Base-by-base conservation (phyloP, 1,139 yeast species). In the Debaryomycetaceae sp. region DNA sequence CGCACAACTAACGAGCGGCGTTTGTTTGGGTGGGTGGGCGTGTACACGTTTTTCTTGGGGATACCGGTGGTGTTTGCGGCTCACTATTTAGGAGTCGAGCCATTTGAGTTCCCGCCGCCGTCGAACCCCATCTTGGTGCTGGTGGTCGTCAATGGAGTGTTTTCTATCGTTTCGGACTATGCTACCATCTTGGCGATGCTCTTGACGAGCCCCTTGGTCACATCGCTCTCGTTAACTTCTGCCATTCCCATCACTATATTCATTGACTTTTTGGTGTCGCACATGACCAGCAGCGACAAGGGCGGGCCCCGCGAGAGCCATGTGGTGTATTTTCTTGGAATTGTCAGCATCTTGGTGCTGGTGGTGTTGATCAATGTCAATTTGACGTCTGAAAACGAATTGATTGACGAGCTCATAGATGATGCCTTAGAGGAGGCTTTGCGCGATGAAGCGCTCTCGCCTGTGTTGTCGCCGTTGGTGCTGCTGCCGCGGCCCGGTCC, bases 211-310 rank as follows among this genome's bases (percentile, higher is more conserved):
- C 80, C 80, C 0, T 56, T 74, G 35, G 65, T 73, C 7, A 68
- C 76, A 2, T 63, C 77, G 6, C 55, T 74, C 23, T 70, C 78
- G 4, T 49, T 74, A 23, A 70, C 78, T 0, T 60, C 74, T 1
- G 68, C 74, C 1, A 70, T 74, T 22, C 80, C 80, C 2, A 58
- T 74, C 20, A 69, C 74, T 18, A 69, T 74, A 35, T 58, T 68
- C 34, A 50, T 68, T 12, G 76, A 73, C 41, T 68, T 60, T 36
- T 40, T 68, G 15, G 46, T 61, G 3, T 37, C 60, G 23, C 41
- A 42, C 9, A 28, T 51, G 5, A 43, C 56, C 1, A 44, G 51
- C 5, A 54, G 61, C 8, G 51, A 57, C 6, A 47, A 59, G 3
- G 29, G 28, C 4, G 11, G 14, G 10, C 23, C 18, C 13, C n/a